These are phyloP conservation scores for Amanita muscaria DNA, from an alignment of 768 basidiomycete species.

Conservation along the genomic window DNA sequence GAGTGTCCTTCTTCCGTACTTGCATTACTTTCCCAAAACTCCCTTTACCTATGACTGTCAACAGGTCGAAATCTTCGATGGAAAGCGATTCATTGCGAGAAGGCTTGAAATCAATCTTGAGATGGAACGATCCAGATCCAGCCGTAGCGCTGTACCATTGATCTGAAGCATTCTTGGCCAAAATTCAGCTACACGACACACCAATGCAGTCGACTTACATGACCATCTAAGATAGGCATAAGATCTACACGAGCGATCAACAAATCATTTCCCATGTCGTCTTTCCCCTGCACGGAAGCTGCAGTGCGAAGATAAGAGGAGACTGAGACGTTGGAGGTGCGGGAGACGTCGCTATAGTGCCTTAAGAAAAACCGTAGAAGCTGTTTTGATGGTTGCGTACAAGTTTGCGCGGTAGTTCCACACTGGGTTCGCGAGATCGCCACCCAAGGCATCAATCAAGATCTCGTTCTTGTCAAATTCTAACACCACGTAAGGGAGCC, in stretches of 20 bases:
- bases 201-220: slow-evolving; percentile 34
- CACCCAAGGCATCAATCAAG: slow-evolving; percentile 90
- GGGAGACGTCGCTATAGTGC: slow-evolving; percentile 76
- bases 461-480: slow-evolving; percentile 99
- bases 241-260: slow-evolving; percentile 91
- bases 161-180: slow-evolving; percentile 66
- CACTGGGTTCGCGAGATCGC: slow-evolving; percentile 80
- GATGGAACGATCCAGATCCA: slow-evolving; percentile 86
- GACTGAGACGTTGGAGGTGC: slow-evolving; percentile 85
- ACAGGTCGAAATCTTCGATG: slow-evolving; percentile 94
- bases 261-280: slow-evolving; percentile 96
- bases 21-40: slow-evolving; percentile 99
- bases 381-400: slow-evolving; percentile 39
- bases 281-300: slow-evolving; percentile 59
- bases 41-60: slow-evolving; percentile 97
- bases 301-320: slow-evolving; percentile 87
- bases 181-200: slow-evolving; percentile 8
- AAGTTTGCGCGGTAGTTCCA: slow-evolving; percentile 98
- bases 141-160: slow-evolving; percentile 84
- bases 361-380: slow-evolving; percentile 2
- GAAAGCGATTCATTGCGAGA: slow-evolving; percentile 75
- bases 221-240: slow-evolving; percentile 72
- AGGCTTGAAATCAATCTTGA: slow-evolving; percentile 92
- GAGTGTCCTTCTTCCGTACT: slow-evolving; percentile 97
- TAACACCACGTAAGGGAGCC: slow-evolving; percentile 94